Conservation (phyloP, 1,284 basidiomycete genomes). For the Acaromyces ingoldii region DNA sequence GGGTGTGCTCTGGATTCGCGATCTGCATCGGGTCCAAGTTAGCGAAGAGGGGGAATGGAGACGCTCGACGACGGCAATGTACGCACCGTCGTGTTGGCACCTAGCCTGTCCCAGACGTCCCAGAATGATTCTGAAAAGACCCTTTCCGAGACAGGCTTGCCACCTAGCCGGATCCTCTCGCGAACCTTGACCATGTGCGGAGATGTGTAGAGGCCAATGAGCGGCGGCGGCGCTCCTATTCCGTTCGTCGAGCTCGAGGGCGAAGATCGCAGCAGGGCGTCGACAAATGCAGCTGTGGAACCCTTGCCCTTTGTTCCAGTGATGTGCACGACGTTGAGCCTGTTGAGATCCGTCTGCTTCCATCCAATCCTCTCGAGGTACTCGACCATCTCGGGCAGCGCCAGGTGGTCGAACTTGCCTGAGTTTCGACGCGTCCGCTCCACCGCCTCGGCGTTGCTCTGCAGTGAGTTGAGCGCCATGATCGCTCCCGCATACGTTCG, state of each 20-base stretch:
- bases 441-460: slow-evolving; percentile 86
- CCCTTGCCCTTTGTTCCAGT: slow-evolving; percentile 99
- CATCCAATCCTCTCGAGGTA: slow-evolving; percentile 85
- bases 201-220: slow-evolving; percentile 81
- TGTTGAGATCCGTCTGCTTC: slow-evolving; percentile 66
- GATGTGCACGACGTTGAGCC: slow-evolving; percentile 88
- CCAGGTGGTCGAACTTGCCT: slow-evolving; percentile 63
- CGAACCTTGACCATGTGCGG: slow-evolving; percentile 94
- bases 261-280: slow-evolving; percentile 40
- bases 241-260: slow-evolving; percentile 13
- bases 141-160: slow-evolving; percentile 78
- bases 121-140: slow-evolving; percentile 89
- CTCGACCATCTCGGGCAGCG: slow-evolving; percentile 83
- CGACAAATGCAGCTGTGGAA: slow-evolving; percentile 82
- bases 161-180: slow-evolving; percentile 91
- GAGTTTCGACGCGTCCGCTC: slow-evolving; percentile 77
- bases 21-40: slow-evolving; percentile 50
- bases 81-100: slow-evolving; percentile 56
- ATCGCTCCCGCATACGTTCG: slow-evolving; percentile 66
- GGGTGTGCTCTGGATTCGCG: slow-evolving; percentile 53
- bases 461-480: slow-evolving; percentile 79
- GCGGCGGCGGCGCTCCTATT: neutral
- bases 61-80: neutral
- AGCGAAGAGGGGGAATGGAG: slow-evolving; percentile 15
- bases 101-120: slow-evolving; percentile 87